Evolutionary conservation across 2,329 filamentous ascomycete species (phyloP).

Genomic region (Neoscytalidium dimidiatum): DNA sequence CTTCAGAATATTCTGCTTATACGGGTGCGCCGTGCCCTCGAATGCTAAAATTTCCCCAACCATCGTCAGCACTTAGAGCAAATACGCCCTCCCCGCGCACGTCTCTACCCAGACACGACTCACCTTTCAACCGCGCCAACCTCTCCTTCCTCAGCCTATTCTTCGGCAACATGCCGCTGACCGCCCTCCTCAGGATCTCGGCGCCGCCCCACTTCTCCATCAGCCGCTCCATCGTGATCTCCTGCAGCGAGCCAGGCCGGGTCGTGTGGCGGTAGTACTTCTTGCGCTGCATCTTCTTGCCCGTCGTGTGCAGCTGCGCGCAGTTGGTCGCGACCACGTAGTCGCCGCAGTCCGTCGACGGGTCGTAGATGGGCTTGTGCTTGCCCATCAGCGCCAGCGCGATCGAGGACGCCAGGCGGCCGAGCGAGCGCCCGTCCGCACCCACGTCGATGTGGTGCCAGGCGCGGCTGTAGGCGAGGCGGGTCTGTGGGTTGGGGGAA

Average conservation of each 20-base stretch:
- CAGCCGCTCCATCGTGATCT: constrained; percentile 91
- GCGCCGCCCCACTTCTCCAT: constrained; percentile 92
- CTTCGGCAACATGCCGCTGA: constrained; percentile 97
- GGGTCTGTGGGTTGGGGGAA: constrained; percentile 62
- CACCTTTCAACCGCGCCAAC: constrained; percentile 80
- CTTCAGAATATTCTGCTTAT: constrained; percentile 81
- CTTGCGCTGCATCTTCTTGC: constrained; percentile 92
- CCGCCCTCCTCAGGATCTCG: constrained; percentile 87
- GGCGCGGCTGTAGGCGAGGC: constrained; percentile 90
- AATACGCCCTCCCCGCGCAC: not conserved
- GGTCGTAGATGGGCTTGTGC: constrained; percentile 97
- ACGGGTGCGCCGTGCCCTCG: constrained; percentile 89
- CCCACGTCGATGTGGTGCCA: constrained; percentile 88
- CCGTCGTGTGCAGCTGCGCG: constrained; percentile 81
- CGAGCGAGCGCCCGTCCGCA: constrained; percentile 73
- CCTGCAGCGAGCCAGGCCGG: constrained; percentile 79
- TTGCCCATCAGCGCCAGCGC: constrained; percentile 93
- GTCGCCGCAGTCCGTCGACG: constrained; percentile 97
- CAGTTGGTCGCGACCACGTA: constrained; percentile 96
- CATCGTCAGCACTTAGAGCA: not conserved
- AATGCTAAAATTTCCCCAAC: constrained; percentile 58
- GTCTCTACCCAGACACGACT: constrained; percentile 29
- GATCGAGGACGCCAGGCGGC: constrained; percentile 85
- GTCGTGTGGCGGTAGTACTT: constrained; percentile 95
- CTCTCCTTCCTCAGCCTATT: constrained; percentile 88